Evolutionary conservation across 2,329 filamentous ascomycete genomes (phyloP), one percentile per base, ranked within the genome.

Genomic region (Endothia cerciana): DNA sequence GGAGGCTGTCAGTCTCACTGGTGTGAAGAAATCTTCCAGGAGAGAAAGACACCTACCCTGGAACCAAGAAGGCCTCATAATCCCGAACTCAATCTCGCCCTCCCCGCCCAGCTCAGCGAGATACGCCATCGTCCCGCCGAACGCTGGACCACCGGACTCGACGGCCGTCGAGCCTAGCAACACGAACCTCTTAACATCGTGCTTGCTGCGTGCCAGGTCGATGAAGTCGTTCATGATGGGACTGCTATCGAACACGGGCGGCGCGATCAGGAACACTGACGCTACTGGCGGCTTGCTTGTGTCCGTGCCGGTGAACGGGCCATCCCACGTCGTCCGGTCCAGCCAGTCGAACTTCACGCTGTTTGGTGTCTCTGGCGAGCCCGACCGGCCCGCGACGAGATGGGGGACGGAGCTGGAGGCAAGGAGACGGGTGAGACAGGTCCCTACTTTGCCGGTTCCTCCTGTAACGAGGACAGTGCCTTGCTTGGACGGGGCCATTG

Each of bases 11-110:
- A 51, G 47, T 15, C 25, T 51, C 11, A 28, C 13, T 30, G 47
- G 38, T 40, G n/a, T 36, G 5, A n/a, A 33, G 15, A 25, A 11
- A 15, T 22, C 1, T 25, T 10, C 17, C 47, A 53, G 19, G 11
- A 49, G 5, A 41, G 38, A 25, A n/a, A n/a, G n/a, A 53, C 53
- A 60, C 8, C 30, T 30, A 67, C 51, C 33, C 3, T 45, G 81
- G 65, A 85, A 84, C 80, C 81, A 85, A 19, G 77, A 80, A 4
- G 82, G 80, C 65, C 80, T 71, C 69, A 85, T 65, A 8, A 81
- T 76, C 5, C 76, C 75, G 74, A 78, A 84, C 61, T 80, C 79
- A 0, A 80, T 70, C 19, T 76, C 73, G 0, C 75, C 77, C 28
- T 65, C 56, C 19, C 72, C 69, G 15, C 76, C 77, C 1, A 79